These are phyloP conservation scores for Lactarius pseudohatsudake DNA, from an alignment of 768 basidiomycete species.

Conservation along the genomic window DNA sequence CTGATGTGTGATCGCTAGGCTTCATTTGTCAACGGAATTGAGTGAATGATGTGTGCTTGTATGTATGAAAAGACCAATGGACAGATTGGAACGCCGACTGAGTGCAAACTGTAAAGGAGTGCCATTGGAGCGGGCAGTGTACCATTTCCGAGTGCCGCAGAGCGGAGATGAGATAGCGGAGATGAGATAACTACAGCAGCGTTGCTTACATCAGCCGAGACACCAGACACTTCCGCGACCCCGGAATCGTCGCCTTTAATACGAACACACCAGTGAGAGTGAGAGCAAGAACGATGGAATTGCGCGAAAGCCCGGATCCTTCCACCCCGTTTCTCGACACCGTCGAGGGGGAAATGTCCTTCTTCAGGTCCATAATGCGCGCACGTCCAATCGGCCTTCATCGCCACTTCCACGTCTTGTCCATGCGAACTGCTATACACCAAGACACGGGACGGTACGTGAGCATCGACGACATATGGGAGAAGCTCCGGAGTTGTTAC, in stretches of 20 bases:
- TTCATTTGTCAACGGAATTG: too few species aligned
- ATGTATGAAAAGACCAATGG: too few species aligned
- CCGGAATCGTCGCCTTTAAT: background rate
- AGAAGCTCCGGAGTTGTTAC: conserved; percentile 69
- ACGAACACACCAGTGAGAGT: background rate
- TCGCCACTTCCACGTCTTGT: conserved; percentile 77
- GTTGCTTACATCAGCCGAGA: background rate
- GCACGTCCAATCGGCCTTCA: conserved; percentile 82
- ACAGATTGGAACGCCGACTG: too few species aligned
- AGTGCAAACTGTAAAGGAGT: too few species aligned
- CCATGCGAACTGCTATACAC: conserved; percentile 68
- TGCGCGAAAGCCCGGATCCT: conserved; percentile 21
- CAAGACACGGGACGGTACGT: conserved; percentile 67
- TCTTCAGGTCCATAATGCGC: conserved; percentile 80
- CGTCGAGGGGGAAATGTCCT: conserved; percentile 80
- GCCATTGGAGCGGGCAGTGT: too few species aligned
- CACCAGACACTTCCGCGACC: conserved; percentile 11
- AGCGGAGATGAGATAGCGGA: too few species aligned
- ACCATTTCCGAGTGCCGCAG: too few species aligned
- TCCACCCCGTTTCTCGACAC: conserved; percentile 48
- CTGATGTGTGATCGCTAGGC: too few species aligned
- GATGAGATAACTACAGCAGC: too few species aligned
- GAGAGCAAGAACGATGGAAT: conserved; percentile 11
- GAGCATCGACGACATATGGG: conserved; percentile 66
- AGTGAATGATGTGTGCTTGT: too few species aligned